These are phyloP conservation scores for Cryphonectria nitschkei DNA, from an alignment of 2,329 filamentous ascomycete genomes.

Conservation along the genomic window DNA sequence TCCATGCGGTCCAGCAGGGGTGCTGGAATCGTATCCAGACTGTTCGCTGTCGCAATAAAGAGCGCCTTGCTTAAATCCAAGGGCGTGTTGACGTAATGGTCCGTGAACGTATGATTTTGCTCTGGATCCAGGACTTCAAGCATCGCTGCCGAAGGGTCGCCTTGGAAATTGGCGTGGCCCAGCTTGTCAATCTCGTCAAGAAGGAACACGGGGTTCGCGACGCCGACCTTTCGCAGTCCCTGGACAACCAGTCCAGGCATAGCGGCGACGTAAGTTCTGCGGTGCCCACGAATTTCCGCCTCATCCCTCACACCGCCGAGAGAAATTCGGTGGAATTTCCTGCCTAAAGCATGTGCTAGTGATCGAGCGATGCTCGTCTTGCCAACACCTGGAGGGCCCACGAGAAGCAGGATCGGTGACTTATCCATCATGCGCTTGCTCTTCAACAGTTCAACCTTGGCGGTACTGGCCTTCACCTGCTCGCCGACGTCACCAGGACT, in stretches of 20 bases:
- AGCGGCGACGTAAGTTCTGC: conserved; percentile 95
- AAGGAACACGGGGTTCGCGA: conserved; percentile 92
- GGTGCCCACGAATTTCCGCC: conserved; percentile 93
- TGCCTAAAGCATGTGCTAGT: conserved; percentile 85
- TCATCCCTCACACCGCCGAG: conserved; percentile 95
- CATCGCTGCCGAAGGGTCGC: conserved; percentile 96
- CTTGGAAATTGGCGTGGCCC: conserved; percentile 86
- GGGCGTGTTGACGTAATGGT: conserved; percentile 95
- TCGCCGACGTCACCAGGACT: conserved; percentile 34
- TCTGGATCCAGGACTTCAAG: conserved; percentile 96
- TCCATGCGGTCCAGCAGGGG: conserved; percentile 97
- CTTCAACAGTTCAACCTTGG: conserved; percentile 76
- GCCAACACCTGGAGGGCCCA: conserved; percentile 90
- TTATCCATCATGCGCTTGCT: conserved; percentile 89
- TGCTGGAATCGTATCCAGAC: conserved; percentile 90
- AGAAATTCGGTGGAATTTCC: conserved; percentile 96
- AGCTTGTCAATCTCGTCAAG: conserved; percentile 99
- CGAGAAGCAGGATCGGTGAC: conserved; percentile 90
- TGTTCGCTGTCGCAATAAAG: conserved; percentile 97
- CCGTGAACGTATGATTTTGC: conserved; percentile 92
- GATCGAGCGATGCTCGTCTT: conserved; percentile 96
- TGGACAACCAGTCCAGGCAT: conserved; percentile 97
- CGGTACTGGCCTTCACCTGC: conserved; percentile 49
- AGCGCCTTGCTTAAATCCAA: conserved; percentile 95
- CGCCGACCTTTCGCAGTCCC: conserved; percentile 91